Evolutionary conservation across 306 rosid species (phyloP).

Genomic region (Dryas alaskensis): DNA sequence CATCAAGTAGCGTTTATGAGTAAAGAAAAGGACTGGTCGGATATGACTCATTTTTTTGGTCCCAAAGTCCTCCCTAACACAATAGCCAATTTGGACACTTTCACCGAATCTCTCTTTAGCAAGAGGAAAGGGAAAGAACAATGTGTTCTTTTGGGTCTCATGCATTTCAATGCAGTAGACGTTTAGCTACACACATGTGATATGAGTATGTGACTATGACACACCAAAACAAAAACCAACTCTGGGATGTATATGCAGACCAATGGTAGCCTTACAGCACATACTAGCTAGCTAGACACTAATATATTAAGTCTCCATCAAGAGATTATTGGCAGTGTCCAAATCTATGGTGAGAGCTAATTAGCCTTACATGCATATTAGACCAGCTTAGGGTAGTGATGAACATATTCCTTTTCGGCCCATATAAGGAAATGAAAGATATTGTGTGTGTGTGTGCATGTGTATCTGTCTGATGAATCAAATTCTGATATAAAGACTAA

Average conservation of each 20-base stretch:
- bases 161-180: too few species aligned
- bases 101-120: neutral
- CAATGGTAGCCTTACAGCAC: neutral
- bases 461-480: constrained; percentile 6
- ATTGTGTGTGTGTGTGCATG: neutral
- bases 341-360: neutral
- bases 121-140: neutral
- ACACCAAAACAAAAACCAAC: neutral
- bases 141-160: neutral
- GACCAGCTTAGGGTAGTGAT: neutral
- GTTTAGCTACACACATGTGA: neutral
- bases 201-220: too few species aligned
- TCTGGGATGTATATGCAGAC: neutral
- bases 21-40: too few species aligned
- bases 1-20: too few species aligned
- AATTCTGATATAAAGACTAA: constrained; percentile 13
- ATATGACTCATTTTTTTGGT: too few species aligned
- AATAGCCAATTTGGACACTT: neutral
- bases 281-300: neutral
- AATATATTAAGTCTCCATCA: constrained; percentile 1
- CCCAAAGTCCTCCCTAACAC: too few species aligned
- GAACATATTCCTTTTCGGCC: neutral
- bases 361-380: neutral
- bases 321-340: neutral
- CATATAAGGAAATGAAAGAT: neutral